Conservation (phyloP, 257 asterid species). For the Fraxinus quadrangulata region DNA sequence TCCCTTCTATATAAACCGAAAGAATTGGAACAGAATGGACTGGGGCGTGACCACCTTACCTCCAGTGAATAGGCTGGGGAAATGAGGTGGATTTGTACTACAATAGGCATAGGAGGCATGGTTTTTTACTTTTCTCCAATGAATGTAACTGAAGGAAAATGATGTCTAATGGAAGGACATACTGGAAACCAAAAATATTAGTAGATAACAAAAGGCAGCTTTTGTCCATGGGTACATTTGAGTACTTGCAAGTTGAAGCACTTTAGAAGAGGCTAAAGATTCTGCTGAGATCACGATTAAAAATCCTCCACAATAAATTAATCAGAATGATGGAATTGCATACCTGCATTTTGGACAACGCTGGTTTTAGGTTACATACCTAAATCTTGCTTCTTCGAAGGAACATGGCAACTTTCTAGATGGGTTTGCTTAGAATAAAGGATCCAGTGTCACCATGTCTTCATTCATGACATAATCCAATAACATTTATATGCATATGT, state of each 20-base stretch:
- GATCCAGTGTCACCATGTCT: background rate
- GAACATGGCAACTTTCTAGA: background rate
- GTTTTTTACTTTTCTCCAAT: background rate
- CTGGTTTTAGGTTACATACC: background rate
- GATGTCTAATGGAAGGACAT: background rate
- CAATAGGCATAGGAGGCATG: background rate
- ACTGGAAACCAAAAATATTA: background rate
- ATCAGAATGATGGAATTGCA: background rate
- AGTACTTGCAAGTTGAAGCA: background rate
- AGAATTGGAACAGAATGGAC: background rate
- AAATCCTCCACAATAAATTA: background rate
- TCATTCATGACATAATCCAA: background rate
- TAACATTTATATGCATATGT: no score
- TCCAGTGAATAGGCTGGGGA: background rate
- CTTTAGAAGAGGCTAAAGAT: background rate
- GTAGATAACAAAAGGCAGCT: background rate
- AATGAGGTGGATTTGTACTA: background rate
- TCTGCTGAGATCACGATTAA: background rate
- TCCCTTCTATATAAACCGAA: background rate
- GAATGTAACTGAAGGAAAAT: background rate
- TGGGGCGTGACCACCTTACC: background rate
- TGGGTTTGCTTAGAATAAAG: background rate
- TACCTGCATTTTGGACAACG: background rate
- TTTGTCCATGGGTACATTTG: background rate
- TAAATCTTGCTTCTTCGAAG: background rate